Percentiles rank a stretch among this genome's conserved stretches.
Evolutionary conservation across 1,284 basidiomycete genomes (phyloP).

Genomic region (Leucoagaricus sp.): DNA sequence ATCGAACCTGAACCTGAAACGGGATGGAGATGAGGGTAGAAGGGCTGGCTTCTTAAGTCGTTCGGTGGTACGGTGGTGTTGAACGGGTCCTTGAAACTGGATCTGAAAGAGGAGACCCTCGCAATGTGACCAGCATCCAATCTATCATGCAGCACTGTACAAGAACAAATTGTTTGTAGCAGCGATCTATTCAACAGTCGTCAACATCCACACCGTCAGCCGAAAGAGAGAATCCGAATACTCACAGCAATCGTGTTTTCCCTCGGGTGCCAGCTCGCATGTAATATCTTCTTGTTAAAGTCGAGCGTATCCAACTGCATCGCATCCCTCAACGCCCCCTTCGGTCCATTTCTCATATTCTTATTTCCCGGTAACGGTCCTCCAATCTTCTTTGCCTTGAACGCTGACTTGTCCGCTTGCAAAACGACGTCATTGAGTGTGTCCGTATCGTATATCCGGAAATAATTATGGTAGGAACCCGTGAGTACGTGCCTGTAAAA

Average conservation of each 20-base stretch:
- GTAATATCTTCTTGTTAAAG: constrained; percentile 99
- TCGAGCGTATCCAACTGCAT: constrained; percentile 92
- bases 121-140: constrained; percentile 11
- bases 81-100: neutral
- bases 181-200: constrained; percentile 65
- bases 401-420: constrained; percentile 99
- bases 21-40: neutral
- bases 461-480: constrained; percentile 99
- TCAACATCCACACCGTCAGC: neutral
- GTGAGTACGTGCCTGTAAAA: constrained; percentile 84
- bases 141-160: constrained; percentile 77
- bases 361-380: constrained; percentile 75
- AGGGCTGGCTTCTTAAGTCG: neutral
- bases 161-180: constrained; percentile 94
- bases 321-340: constrained; percentile 75
- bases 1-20: neutral
- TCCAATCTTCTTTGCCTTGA: constrained; percentile 98
- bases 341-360: constrained; percentile 68
- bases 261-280: constrained; percentile 95
- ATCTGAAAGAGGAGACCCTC: constrained; percentile 1
- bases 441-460: constrained; percentile 98
- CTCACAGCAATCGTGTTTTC: constrained; percentile 96
- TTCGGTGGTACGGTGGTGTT: neutral
- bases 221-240: constrained; percentile 18
- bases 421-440: constrained; percentile 89